These are phyloP conservation scores for Penicillium cinerascens DNA, from an alignment of 495 filamentous ascomycete genomes.

Conservation along the genomic window DNA sequence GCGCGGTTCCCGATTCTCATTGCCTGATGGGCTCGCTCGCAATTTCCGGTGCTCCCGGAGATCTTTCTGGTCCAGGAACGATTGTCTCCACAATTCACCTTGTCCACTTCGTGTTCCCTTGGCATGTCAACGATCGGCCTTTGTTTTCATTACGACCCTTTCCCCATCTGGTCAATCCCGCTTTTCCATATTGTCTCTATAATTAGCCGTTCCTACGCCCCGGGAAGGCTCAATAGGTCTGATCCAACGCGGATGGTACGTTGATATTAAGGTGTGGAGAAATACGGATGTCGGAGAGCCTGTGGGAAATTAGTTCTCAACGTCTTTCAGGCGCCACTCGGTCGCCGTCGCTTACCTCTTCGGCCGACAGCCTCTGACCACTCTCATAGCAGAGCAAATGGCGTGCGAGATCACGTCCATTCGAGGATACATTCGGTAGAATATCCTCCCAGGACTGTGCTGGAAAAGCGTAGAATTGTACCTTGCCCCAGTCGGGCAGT, in stretches of 20 bases:
- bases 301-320: slow-evolving; percentile 18
- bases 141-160: no score
- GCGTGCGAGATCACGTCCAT: slow-evolving; percentile 52
- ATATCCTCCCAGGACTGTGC: slow-evolving; percentile 51
- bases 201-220: no score
- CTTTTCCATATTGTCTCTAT: not conserved
- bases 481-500: slow-evolving; percentile 66
- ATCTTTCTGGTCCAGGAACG: not conserved
- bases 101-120: not conserved
- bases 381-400: slow-evolving; percentile 57
- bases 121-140: not conserved
- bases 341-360: slow-evolving; percentile 37
- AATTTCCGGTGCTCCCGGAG: slow-evolving; percentile 15
- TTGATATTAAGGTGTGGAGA: slow-evolving; percentile 24
- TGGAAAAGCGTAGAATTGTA: slow-evolving; percentile 55
- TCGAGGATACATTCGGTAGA: slow-evolving; percentile 45
- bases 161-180: no score
- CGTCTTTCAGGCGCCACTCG: not conserved
- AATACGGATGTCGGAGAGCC: slow-evolving; percentile 41
- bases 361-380: slow-evolving; percentile 44
- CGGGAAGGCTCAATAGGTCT: no score
- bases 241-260: no score
- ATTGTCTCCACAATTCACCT: not conserved
- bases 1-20: slow-evolving; percentile 2
- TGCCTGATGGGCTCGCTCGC: not conserved